Evolutionary conservation across 805 yeast species (phyloP).

Genomic region (Spencermartinsiella europaea): DNA sequence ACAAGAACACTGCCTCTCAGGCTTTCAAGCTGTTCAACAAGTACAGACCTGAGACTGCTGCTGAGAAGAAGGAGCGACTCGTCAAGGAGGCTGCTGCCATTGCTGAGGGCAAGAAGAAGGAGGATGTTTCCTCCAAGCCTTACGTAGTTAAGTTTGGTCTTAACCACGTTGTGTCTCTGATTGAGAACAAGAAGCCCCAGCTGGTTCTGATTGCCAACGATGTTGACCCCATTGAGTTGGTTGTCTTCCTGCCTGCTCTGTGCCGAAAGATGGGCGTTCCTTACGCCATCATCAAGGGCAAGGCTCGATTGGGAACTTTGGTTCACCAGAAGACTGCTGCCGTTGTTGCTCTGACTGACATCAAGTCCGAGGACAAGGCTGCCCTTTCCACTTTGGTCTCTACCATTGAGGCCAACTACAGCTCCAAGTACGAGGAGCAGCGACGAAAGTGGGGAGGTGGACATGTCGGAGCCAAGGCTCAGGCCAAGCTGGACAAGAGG

Average conservation of each 20-base stretch:
- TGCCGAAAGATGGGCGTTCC: slow-evolving; percentile 99
- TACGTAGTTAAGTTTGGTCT: slow-evolving; percentile 96
- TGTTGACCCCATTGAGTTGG: slow-evolving; percentile 98
- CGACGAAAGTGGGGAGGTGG: slow-evolving; percentile 99
- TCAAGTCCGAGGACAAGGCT: slow-evolving; percentile 89
- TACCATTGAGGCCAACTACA: slow-evolving; percentile 88
- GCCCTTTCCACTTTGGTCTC: slow-evolving; percentile 89
- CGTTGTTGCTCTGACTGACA: slow-evolving; percentile 96
- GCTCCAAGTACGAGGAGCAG: slow-evolving; percentile 88
- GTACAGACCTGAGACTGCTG: slow-evolving; percentile 96
- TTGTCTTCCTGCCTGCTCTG: slow-evolving; percentile 94
- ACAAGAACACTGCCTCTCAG: slow-evolving; percentile 98
- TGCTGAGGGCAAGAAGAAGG: slow-evolving; percentile 96
- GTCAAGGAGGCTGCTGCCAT: slow-evolving; percentile 98
- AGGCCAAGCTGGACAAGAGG: slow-evolving; percentile 75
- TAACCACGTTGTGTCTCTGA: slow-evolving; percentile 95
- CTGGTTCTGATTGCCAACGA: slow-evolving; percentile 97
- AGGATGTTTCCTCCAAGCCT: slow-evolving; percentile 96
- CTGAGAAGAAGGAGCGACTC: slow-evolving; percentile 98
- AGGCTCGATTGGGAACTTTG: slow-evolving; percentile 96
- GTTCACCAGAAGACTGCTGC: slow-evolving; percentile 98
- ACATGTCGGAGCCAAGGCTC: slow-evolving; percentile 91
- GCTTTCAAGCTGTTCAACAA: slow-evolving; percentile 96
- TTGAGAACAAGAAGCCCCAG: slow-evolving; percentile 98
- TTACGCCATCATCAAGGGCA: slow-evolving; percentile 96